Percentiles rank a stretch among this genome's conserved stretches.
phyloP scores from a whole-genome alignment of 2,329 filamentous ascomycete species.

The Clonostachys chloroleuca region DNA sequence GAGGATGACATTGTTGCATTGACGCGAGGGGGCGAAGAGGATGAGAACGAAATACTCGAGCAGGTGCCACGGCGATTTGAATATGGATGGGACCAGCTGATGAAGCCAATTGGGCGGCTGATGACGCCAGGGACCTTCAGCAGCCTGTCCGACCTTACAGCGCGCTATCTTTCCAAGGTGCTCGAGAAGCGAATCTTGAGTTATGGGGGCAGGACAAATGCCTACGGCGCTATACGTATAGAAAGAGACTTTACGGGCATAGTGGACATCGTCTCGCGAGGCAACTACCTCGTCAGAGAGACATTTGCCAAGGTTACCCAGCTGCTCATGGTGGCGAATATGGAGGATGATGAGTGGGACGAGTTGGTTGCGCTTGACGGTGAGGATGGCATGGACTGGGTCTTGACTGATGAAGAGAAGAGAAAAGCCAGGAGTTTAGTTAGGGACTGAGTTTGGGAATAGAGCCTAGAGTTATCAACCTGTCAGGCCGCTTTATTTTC shows the following conservation, averaged over 20 bases:
- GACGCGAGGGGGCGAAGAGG: conserved; percentile 47
- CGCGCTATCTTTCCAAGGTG: conserved; percentile 69
- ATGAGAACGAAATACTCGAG: conserved; percentile 53
- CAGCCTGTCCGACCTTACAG: conserved; percentile 68
- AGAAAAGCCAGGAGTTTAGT: conserved; percentile 68
- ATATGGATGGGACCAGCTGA: conserved; percentile 78
- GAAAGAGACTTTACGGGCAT: conserved; percentile 82
- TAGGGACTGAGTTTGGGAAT: conserved; percentile 5
- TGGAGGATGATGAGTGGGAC: conserved; percentile 96
- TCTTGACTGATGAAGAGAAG: conserved; percentile 69
- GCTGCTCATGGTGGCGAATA: conserved; percentile 82
- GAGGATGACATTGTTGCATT: conserved; percentile 57
- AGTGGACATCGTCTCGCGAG: conserved; percentile 61
- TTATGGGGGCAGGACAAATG: conserved; percentile 74
- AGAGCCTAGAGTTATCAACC: too few relatives aligned
- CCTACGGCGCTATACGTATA: conserved; percentile 75
- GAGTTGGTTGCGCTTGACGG: conserved; percentile 55
- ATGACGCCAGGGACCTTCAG: conserved; percentile 75
- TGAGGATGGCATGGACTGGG: conserved; percentile 67
- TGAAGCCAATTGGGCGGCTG: conserved; percentile 78
- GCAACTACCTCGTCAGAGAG: conserved; percentile 75
- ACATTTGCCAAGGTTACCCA: conserved; percentile 72
- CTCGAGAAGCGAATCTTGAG: conserved; percentile 86
- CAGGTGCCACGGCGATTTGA: conserved; percentile 77
- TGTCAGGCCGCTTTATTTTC: too few relatives aligned